Percentiles rank a stretch among this genome's conserved stretches.
Evolutionary conservation across 352 stramenopile genomes (phyloP).

Genomic region (Globisporangium paroecandrum): DNA sequence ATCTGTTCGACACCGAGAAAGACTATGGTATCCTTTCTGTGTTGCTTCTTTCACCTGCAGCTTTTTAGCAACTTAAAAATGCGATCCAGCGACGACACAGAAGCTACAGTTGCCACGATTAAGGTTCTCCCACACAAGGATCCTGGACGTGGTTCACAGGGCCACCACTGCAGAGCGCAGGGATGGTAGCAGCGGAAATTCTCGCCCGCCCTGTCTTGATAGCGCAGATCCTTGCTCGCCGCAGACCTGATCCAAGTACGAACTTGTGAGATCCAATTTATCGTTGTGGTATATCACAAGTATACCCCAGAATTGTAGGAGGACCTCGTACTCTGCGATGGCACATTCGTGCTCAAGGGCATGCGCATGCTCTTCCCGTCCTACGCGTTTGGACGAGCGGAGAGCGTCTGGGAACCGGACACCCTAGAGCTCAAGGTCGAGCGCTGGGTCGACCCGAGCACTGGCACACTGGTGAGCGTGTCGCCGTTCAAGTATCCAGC

Average conservation of each 20-base stretch:
- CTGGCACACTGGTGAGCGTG: neutral
- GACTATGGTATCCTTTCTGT: slow-evolving; percentile 43
- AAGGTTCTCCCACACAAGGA: slow-evolving; percentile 42
- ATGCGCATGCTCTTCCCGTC: slow-evolving; percentile 23
- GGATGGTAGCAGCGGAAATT: too few relatives aligned
- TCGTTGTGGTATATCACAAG: too few relatives aligned
- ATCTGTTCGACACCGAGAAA: slow-evolving; percentile 33
- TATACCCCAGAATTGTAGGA: neutral
- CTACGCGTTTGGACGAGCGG: slow-evolving; percentile 31
- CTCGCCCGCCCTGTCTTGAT: too few relatives aligned
- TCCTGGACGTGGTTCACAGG: slow-evolving; percentile 40
- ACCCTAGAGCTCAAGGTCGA: slow-evolving; percentile 43
- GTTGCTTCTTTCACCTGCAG: slow-evolving; percentile 34
- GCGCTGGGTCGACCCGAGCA: slow-evolving; percentile 3
- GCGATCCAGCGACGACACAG: slow-evolving; percentile 27
- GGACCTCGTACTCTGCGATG: slow-evolving; percentile 38
- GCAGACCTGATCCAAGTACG: too few relatives aligned
- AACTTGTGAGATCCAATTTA: too few relatives aligned
- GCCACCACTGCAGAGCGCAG: slow-evolving; percentile 21
- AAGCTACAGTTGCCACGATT: slow-evolving; percentile 33
- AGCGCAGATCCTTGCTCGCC: too few relatives aligned
- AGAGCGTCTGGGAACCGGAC: slow-evolving; percentile 41
- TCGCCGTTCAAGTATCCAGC: slow-evolving; percentile 38
- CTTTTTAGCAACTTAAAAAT: slow-evolving; percentile 49
- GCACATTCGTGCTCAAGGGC: slow-evolving; percentile 29